These are phyloP conservation scores for Monosporozyma siamensis DNA, from an alignment of 805 yeast species.

Conservation along the genomic window DNA sequence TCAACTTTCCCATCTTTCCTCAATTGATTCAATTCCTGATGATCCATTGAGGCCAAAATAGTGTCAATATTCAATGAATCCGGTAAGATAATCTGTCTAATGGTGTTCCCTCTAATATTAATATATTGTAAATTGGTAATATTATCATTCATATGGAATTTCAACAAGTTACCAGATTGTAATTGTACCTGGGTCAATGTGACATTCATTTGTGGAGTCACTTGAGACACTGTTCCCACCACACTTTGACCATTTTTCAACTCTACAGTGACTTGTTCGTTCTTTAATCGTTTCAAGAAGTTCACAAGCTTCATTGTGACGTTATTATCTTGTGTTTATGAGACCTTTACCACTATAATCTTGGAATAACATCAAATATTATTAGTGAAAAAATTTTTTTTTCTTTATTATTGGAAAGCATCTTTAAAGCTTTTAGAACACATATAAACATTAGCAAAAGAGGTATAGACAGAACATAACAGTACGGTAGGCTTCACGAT, in stretches of 20 bases:
- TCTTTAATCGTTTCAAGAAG: conserved; percentile 74
- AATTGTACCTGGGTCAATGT: conserved; percentile 71
- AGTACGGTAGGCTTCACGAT: no score
- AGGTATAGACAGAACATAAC: no score
- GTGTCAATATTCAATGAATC: conserved; percentile 72
- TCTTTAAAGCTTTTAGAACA: no score
- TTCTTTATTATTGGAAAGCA: no score
- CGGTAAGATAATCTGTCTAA: conserved; percentile 74
- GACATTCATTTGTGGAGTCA: conserved; percentile 86
- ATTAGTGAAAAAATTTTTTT: no score
- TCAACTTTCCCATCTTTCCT: conserved; percentile 23
- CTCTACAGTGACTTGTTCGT: conserved; percentile 84
- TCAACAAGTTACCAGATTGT: conserved; percentile 38
- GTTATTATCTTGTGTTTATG: background rate
- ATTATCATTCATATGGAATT: conserved; percentile 17
- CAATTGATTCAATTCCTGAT: conserved; percentile 20
- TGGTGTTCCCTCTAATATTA: conserved; percentile 81
- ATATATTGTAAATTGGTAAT: conserved; percentile 50
- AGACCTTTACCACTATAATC: no score
- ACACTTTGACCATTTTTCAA: conserved; percentile 83
- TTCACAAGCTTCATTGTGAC: conserved; percentile 26
- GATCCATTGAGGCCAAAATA: conserved; percentile 38
- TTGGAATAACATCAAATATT: no score
- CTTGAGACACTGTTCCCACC: conserved; percentile 75
- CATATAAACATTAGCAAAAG: no score